phyloP scores from a whole-genome alignment of 306 rosid species.

The Vigna reflexopilosa region DNA sequence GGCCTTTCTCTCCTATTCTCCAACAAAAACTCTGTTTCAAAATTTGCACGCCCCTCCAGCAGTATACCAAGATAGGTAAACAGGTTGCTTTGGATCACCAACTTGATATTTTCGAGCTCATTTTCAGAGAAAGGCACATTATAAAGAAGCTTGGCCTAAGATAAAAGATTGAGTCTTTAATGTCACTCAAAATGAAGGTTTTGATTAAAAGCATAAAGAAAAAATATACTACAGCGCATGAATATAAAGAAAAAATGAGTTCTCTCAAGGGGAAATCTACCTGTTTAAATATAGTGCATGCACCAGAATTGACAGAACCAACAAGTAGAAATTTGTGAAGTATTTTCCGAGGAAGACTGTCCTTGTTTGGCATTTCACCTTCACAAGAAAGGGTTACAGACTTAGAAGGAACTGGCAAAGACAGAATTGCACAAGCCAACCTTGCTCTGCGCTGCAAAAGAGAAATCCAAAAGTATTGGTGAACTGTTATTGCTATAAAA shows the following conservation, averaged over 20 bases:
- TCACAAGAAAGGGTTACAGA: conserved; percentile 39
- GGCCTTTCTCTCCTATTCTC: conserved; percentile 48
- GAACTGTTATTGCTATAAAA: conserved; percentile 30
- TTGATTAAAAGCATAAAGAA: conserved; percentile 1
- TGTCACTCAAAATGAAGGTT: conserved; percentile 34
- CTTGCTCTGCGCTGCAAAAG: conserved; percentile 54
- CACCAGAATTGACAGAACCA: conserved; percentile 76
- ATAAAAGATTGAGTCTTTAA: conserved; percentile 41
- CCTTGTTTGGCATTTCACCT: conserved; percentile 29
- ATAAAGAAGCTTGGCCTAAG: conserved; percentile 74
- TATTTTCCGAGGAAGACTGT: conserved; percentile 29
- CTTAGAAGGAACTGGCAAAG: conserved; percentile 67
- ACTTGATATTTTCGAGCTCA: conserved; percentile 70
- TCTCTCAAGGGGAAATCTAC: conserved; percentile 47
- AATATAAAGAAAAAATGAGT: neutral
- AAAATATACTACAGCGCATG: neutral
- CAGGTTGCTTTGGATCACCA: conserved; percentile 73
- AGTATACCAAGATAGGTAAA: conserved; percentile 67
- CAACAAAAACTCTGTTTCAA: conserved; percentile 74
- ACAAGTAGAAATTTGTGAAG: conserved; percentile 68
- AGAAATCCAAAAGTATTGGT: conserved; percentile 28
- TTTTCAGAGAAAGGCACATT: conserved; percentile 73
- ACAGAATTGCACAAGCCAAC: conserved; percentile 53
- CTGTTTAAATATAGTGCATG: conserved; percentile 87
- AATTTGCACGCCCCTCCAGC: conserved; percentile 71